A percentile compares a stretch with the other conserved stretches of the same genome.
Conservation (phyloP, 164 flowering plant species). For the Umbilicus rupestris region DNA sequence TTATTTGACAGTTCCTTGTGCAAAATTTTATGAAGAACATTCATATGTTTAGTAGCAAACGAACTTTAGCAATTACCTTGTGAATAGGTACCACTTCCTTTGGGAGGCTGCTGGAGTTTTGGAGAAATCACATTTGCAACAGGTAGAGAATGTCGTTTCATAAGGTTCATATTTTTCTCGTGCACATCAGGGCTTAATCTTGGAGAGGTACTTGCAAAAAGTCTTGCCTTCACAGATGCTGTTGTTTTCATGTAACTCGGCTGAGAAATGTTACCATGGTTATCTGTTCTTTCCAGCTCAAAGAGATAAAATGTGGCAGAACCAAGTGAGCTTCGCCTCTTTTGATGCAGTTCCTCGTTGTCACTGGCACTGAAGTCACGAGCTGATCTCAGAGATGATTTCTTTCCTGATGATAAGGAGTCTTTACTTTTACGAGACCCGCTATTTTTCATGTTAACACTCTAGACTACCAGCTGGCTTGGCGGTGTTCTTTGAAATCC, state of each 20-base stretch:
- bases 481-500: neutral
- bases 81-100: neutral
- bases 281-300: neutral
- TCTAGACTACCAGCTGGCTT: neutral
- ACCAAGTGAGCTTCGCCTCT: constrained; percentile 5
- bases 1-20: too few relatives aligned
- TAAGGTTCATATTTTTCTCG: neutral
- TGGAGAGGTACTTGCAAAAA: constrained; percentile 1
- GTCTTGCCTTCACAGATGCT: neutral
- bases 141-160: neutral
- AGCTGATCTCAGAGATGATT: neutral
- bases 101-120: neutral
- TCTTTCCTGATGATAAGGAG: neutral
- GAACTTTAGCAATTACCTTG: neutral
- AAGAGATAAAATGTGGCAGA: neutral
- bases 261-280: neutral
- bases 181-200: neutral
- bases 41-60: neutral
- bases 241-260: constrained; percentile 3
- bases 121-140: constrained; percentile 1
- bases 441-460: neutral
- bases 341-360: neutral
- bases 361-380: neutral
- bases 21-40: too few relatives aligned
- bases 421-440: neutral